Percentiles rank a stretch among this genome's conserved stretches.
Evolutionary conservation across 2,329 filamentous ascomycete species (phyloP).

Genomic region (Fusarium xylarioides): DNA sequence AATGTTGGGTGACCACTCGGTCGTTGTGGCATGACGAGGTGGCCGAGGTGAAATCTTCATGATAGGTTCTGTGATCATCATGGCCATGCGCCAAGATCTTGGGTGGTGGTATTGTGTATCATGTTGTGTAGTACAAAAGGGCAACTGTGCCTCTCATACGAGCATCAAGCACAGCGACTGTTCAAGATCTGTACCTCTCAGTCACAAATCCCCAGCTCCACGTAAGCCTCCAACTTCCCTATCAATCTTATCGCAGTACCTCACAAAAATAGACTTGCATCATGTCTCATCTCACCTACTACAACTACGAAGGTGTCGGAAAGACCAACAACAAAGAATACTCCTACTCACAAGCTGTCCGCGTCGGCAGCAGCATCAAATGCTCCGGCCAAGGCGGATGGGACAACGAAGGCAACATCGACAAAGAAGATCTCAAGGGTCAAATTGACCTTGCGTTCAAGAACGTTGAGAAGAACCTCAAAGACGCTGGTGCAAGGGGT

Average conservation of each 20-base stretch:
- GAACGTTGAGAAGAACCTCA: slow-evolving; percentile 63
- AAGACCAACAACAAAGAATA: slow-evolving; percentile 36
- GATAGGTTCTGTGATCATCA: not conserved
- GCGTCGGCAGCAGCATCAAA: slow-evolving; percentile 32
- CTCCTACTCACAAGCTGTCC: slow-evolving; percentile 39
- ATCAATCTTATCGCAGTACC: not conserved
- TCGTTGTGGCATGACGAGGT: not conserved
- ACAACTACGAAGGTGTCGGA: slow-evolving; percentile 46
- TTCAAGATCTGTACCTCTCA: not conserved
- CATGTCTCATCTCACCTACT: slow-evolving; percentile 48
- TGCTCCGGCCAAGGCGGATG: slow-evolving; percentile 40
- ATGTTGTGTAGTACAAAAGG: slow-evolving; percentile 18
- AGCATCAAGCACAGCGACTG: not conserved
- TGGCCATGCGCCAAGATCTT: slow-evolving; percentile 11
- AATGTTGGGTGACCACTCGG: slow-evolving; percentile 14
- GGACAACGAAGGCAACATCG: slow-evolving; percentile 32
- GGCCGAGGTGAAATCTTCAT: not conserved
- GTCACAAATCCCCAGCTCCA: not conserved
- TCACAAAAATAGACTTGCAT: not conserved
- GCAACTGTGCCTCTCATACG: not conserved
- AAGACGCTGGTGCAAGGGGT: slow-evolving; percentile 63
- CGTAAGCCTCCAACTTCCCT: not conserved
- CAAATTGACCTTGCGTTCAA: slow-evolving; percentile 63
- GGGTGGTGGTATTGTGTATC: not conserved
- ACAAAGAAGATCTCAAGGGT: slow-evolving; percentile 50